Conservation (phyloP, 129 eudicot species). For the Arctium minus region DNA sequence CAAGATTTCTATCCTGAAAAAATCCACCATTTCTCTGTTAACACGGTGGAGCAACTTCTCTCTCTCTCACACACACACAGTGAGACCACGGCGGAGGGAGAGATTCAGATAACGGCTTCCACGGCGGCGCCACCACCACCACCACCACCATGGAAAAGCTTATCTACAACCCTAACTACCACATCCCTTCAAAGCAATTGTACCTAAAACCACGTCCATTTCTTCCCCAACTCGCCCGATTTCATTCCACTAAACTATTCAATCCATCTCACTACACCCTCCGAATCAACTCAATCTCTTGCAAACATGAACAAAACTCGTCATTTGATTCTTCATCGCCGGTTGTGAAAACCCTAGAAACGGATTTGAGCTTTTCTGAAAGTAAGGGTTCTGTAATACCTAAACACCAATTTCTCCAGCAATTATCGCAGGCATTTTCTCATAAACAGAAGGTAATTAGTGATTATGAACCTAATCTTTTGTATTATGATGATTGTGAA, state of each 20-base stretch:
- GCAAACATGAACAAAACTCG: slow-evolving; percentile 9
- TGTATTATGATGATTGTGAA: background rate
- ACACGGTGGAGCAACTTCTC: slow-evolving; percentile 20
- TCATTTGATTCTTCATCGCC: slow-evolving; percentile 13
- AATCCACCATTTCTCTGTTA: slow-evolving; percentile 19
- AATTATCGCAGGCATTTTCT: slow-evolving; percentile 24
- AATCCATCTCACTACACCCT: slow-evolving; percentile 22
- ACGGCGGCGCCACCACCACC: slow-evolving; percentile 40
- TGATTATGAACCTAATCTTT: background rate
- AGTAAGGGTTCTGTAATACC: slow-evolving; percentile 31
- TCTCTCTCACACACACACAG: slow-evolving; percentile 20
- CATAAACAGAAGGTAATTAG: slow-evolving; percentile 29
- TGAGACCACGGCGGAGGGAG: background rate
- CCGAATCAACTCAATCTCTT: slow-evolving; percentile 39
- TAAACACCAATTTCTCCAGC: slow-evolving; percentile 8
- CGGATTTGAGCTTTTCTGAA: slow-evolving; percentile 12
- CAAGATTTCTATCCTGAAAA: slow-evolving; percentile 23
- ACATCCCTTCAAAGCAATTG: slow-evolving; percentile 20
- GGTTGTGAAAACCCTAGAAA: background rate
- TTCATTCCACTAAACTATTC: slow-evolving; percentile 25
- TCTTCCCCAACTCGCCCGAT: slow-evolving; percentile 48
- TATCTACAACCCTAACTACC: slow-evolving; percentile 35
- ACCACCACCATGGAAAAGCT: slow-evolving; percentile 62
- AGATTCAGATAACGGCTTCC: slow-evolving; percentile 8
- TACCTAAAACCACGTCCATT: slow-evolving; percentile 41